Base-by-base conservation (phyloP, 805 yeast genomes). In the Kazachstania kunashirensis region DNA sequence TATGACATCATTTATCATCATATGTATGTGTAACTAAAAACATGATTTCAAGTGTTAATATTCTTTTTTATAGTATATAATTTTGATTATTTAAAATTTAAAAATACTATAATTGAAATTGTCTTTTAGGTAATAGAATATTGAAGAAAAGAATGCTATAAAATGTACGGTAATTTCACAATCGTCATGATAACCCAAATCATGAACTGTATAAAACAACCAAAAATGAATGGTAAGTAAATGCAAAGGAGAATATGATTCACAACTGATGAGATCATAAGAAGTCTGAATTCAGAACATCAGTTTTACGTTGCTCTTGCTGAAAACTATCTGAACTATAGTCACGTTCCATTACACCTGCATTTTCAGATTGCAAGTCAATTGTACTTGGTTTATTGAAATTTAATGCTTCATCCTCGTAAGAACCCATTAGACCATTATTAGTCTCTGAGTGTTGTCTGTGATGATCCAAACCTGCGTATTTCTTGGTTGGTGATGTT, bases 391-490 rank as follows among this genome's bases (percentile, higher is more conserved):
- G 45, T 43, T 42, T 38, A 9, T 29, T 27, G 13, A 36, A 30
- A 16, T 36, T 35, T 12, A 41, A 43, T 14, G 37, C 44, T 32
- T 47, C 46, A 16, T 40, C 44, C 11, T 43, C 54, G 18, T 37
- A 49, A 17, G 56, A 42, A 21, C 44, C 46, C 34, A 57, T 56
- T 20, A 57, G 33, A 2, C 59, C 58, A 35, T 53, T 52, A 4
- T 44, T 46, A 1, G 61, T 47, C 13, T 47, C 61, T 5, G 62
- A 56, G 33, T 36, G 48, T 34, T 37, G 50, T 45, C 53, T 53
- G 24, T 19, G 52, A 37, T 44, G 55, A 3, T 37, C 34, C 11
- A 35, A 13, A 2, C 55, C 55, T 3, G 57, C 54, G 29, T 50
- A 53, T 30, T 44, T 52, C 37, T 32, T 45, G 14, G 24, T 31